Conservation (phyloP, 2,329 filamentous ascomycete species). For the Tolypocladium pustulatum region DNA sequence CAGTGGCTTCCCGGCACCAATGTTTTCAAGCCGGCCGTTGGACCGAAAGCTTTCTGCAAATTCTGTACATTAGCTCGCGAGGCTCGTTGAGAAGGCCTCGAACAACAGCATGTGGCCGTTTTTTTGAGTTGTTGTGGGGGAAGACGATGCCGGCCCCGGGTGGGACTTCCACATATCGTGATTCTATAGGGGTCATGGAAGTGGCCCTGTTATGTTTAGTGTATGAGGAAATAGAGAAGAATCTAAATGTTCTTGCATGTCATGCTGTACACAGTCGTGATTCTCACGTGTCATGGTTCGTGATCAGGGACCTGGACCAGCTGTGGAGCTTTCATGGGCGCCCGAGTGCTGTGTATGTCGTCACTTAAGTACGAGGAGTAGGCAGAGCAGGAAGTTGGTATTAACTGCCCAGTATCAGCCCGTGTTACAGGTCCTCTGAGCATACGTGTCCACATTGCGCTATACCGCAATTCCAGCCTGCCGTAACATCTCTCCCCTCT, state of each 20-base stretch:
- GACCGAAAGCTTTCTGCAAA: not conserved
- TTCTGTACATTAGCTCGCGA: not conserved
- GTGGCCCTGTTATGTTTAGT: conserved; percentile 13
- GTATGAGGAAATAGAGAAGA: conserved; percentile 16
- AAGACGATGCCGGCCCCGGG: not conserved
- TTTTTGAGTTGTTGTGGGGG: not conserved
- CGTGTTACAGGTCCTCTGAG: not conserved
- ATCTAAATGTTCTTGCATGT: not conserved
- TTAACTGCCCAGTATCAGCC: not conserved
- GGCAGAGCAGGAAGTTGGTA: not conserved
- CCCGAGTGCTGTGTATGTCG: not conserved
- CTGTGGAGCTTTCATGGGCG: not conserved
- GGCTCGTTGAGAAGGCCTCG: not conserved
- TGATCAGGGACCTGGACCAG: too few species aligned
- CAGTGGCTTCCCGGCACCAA: not conserved
- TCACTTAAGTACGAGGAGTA: too few species aligned
- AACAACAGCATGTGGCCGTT: not conserved
- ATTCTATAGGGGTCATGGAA: not conserved
- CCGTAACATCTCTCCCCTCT: not conserved
- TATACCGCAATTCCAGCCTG: not conserved
- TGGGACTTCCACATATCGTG: not conserved
- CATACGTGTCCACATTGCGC: not conserved
- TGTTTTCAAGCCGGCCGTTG: not conserved
- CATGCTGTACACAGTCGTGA: not conserved
- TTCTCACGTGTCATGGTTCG: not conserved